These are phyloP conservation scores for Fragaria vesca DNA, from an alignment of 306 rosid species.

Conservation along the genomic window DNA sequence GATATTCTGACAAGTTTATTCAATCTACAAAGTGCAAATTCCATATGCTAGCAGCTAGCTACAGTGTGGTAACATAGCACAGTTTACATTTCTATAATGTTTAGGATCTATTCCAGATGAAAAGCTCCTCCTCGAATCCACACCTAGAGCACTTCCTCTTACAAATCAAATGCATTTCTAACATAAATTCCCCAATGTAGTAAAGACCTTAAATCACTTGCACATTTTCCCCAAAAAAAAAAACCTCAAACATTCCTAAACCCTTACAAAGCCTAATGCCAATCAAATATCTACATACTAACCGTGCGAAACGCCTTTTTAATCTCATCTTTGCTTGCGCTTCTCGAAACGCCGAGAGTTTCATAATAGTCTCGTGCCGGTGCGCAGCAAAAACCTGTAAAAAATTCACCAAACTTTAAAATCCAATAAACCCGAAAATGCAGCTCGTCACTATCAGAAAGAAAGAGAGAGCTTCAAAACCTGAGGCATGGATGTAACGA, in stretches of 20 bases:
- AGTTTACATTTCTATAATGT: background rate
- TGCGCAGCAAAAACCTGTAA: slow-evolving; percentile 44
- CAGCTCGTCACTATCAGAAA: background rate
- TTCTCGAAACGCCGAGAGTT: slow-evolving; percentile 62
- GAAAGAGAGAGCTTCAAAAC: slow-evolving; percentile 33
- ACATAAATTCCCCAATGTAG: background rate
- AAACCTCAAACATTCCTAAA: background rate
- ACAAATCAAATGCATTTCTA: background rate
- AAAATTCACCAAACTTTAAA: background rate
- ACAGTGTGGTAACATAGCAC: background rate
- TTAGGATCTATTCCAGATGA: background rate
- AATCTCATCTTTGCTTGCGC: slow-evolving; percentile 72
- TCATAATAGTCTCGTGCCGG: slow-evolving; percentile 58
- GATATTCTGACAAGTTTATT: background rate
- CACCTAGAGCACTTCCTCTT: background rate
- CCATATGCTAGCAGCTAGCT: background rate
- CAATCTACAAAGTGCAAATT: background rate
- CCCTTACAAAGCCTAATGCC: background rate
- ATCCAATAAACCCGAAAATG: background rate
- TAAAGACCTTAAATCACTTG: background rate
- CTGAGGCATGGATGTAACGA: slow-evolving; percentile 64
- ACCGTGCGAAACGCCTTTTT: slow-evolving; percentile 76
- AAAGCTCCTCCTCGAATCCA: background rate
- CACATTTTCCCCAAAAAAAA: background rate
- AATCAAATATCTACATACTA: slow-evolving; percentile 29